phyloP scores from a whole-genome alignment of 345 rosid genomes.

The Eucalyptus sp. region DNA sequence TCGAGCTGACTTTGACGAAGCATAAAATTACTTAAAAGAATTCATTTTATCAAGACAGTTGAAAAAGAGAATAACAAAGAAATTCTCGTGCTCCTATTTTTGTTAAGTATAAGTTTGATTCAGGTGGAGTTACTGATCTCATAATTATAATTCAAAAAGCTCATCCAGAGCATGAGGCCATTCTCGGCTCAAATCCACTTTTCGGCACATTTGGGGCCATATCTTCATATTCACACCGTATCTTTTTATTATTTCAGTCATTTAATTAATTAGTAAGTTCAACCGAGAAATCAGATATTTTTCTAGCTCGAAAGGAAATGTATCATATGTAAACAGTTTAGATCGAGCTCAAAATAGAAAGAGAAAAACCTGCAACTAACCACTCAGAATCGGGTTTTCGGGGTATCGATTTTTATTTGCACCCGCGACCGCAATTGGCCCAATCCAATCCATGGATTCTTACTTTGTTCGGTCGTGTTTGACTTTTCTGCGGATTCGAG shows the following conservation, averaged over 20 bases:
- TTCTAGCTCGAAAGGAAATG: not conserved
- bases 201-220: rapidly evolving
- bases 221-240: not conserved
- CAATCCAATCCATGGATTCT: no score
- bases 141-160: not conserved
- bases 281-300: not conserved
- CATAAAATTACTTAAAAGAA: no score
- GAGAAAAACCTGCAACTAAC: not conserved
- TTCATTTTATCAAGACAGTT: no score
- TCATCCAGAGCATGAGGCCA: not conserved
- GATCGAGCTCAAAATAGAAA: not conserved
- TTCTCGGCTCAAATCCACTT: not conserved
- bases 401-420: not conserved
- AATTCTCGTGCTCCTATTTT: no score
- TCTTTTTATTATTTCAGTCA: not conserved
- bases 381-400: no score
- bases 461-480: no score
- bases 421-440: no score
- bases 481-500: no score
- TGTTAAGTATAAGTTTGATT: no score
- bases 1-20: no score
- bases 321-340: not conserved
- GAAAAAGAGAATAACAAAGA: no score
- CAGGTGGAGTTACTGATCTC: no score
- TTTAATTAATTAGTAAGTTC: not conserved